A percentile compares a stretch with the other conserved stretches of the same genome.
phyloP scores from a whole-genome alignment of 805 yeast species.

The Tetrapisispora iriomotensis region DNA sequence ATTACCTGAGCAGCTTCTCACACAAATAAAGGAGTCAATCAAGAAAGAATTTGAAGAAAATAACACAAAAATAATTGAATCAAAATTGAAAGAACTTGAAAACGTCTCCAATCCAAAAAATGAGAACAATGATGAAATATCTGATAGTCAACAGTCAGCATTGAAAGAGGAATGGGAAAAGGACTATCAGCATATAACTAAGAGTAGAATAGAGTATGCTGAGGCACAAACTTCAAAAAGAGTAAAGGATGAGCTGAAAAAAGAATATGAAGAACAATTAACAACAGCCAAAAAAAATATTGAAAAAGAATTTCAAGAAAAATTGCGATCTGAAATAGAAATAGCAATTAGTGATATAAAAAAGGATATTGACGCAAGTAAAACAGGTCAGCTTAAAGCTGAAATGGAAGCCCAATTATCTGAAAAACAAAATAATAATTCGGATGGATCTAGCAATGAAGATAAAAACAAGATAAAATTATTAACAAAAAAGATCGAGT shows the following conservation, averaged over 20 bases:
- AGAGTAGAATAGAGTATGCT: conserved; percentile 29
- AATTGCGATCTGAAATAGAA: conserved; percentile 11
- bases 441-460: conserved; percentile 26
- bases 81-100: conserved; percentile 5
- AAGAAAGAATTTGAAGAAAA: conserved; percentile 23
- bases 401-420: conserved; percentile 31
- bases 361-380: conserved; percentile 19
- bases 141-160: conserved; percentile 4
- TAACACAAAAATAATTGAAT: not conserved
- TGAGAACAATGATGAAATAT: conserved; percentile 6
- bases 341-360: conserved; percentile 8
- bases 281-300: conserved; percentile 17
- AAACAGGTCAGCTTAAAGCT: conserved; percentile 15
- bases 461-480: conserved; percentile 25
- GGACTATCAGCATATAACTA: conserved; percentile 21
- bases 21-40: conserved; percentile 8
- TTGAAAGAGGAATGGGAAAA: conserved; percentile 30
- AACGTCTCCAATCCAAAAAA: conserved; percentile 10
- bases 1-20: not conserved
- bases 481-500: conserved; percentile 21
- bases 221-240: conserved; percentile 35
- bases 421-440: conserved; percentile 17
- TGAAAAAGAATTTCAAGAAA: conserved; percentile 6
- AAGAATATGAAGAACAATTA: conserved; percentile 44
- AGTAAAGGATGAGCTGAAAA: conserved; percentile 38